These are phyloP conservation scores for Coniosporium apollinis DNA, from an alignment of 495 filamentous ascomycete species.

Conservation along the genomic window DNA sequence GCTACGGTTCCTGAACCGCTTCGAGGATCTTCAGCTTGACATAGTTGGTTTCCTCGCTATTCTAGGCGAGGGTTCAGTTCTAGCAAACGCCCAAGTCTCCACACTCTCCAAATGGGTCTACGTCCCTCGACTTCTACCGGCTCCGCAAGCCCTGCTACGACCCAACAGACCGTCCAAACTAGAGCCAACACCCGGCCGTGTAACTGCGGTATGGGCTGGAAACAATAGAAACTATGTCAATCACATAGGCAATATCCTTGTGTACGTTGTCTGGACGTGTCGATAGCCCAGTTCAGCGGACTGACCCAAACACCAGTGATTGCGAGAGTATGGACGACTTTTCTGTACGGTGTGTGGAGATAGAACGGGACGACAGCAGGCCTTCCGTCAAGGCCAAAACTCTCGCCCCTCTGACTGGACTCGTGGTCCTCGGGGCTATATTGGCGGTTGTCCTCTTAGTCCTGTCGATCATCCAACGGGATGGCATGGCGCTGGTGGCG, in stretches of 20 bases:
- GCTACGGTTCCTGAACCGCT: background rate
- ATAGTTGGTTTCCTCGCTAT: constrained; percentile 29
- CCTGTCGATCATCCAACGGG: constrained; percentile 19
- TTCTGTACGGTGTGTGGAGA: constrained; percentile 26
- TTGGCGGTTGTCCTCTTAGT: constrained; percentile 22
- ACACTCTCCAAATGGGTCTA: constrained; percentile 23
- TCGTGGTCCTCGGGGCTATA: constrained; percentile 24
- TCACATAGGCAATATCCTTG: constrained; percentile 23
- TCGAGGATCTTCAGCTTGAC: constrained; percentile 21
- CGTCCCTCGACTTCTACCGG: constrained; percentile 24
- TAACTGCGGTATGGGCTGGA: constrained; percentile 20
- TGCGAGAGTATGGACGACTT: constrained; percentile 14
- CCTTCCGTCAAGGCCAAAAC: constrained; percentile 18
- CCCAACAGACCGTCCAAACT: constrained; percentile 17
- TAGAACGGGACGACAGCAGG: constrained; percentile 13
- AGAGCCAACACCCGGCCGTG: constrained; percentile 12
- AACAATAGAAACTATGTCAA: constrained; percentile 19
- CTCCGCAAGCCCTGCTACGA: constrained; percentile 22
- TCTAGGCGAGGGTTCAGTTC: constrained; percentile 24
- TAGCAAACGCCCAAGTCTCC: constrained; percentile 24
- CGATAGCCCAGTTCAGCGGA: background rate
- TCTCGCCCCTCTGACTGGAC: constrained; percentile 21
- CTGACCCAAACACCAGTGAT: constrained; percentile 9
- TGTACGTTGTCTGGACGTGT: constrained; percentile 14
- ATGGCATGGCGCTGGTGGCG: constrained; percentile 28